phyloP scores from a whole-genome alignment of 176 grass and related monocot genomes.

The Echinochloa phyllopogon region DNA sequence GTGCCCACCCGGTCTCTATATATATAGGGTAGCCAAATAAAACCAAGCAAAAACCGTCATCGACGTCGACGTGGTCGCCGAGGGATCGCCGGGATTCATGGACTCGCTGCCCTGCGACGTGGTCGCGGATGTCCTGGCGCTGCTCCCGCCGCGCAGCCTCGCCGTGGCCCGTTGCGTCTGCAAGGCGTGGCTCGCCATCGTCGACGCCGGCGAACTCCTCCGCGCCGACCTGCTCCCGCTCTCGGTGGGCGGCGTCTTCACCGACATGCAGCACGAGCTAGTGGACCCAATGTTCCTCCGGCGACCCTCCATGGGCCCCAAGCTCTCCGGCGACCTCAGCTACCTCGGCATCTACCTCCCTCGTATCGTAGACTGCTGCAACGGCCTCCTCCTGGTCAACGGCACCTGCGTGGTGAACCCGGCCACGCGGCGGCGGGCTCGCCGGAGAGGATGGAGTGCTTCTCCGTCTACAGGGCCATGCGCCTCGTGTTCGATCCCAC shows the following conservation, averaged over 20 bases:
- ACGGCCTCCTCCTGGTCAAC: not conserved
- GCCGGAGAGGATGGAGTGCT: not conserved
- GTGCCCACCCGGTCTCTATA: too few relatives aligned
- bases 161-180: not conserved
- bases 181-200: not conserved
- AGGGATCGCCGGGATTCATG: too few relatives aligned
- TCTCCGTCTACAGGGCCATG: not conserved
- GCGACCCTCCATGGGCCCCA: too few relatives aligned
- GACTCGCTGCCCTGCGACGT: not conserved
- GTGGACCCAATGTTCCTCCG: not conserved
- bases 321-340: too few relatives aligned
- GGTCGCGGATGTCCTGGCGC: not conserved
- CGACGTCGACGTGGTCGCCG: too few relatives aligned
- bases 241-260: not conserved
- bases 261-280: not conserved
- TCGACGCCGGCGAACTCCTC: not conserved
- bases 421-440: not conserved
- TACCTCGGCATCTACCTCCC: too few relatives aligned
- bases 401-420: not conserved
- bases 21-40: too few relatives aligned
- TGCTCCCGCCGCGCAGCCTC: not conserved
- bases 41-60: too few relatives aligned
- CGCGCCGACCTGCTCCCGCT: not conserved
- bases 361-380: not conserved
- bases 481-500: not conserved